Base-by-base conservation (phyloP, 768 basidiomycete genomes). In the Termitomyces titanicus region DNA sequence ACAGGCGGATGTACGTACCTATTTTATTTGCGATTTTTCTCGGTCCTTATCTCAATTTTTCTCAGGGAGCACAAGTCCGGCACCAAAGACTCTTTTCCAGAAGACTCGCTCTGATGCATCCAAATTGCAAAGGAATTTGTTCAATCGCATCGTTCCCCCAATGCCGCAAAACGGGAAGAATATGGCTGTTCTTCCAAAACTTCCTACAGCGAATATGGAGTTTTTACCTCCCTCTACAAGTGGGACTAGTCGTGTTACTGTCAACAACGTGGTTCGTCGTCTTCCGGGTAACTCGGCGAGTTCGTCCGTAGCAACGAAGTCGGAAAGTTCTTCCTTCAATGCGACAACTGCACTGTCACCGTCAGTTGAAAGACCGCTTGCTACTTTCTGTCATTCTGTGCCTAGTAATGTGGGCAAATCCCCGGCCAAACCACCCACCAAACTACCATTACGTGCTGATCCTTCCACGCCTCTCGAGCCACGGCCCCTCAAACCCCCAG, bases 71-170 rank as follows among this genome's bases (percentile, higher is more conserved):
- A 60, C 64, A 44, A 66, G 65, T 34, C 44, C 68, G 10, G 77
- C 70, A 60, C 84, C 86, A 20, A 91, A 86, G 71, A 78, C 85
- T 15, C 73, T 92, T 18, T 85, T 93, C 61, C 86, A 92, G 73
- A 91, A 88, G 71, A 85, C 89, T 6, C 82, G 81, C 55, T 75
- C 75, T 40, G 87, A 91, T 62, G 85, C 88, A 11, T 84, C 80
- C 25, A 87, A 82, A 67, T 69, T 86, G 44, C 83, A 85, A 67
- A 82, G 79, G 66, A 79, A 80, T 29, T 70, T 89, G 61, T 86
- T 82, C 44, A 66, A 79, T 46, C 78, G 79, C 42, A 74, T 79
- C 55, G 55, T 83, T 31, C 82, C 82, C n/a, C 79, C 83, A 18
- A 79, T 81, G 78, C 74, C 60, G 18, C 53, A 74, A 39, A 69